Base-by-base conservation (phyloP, 2,329 filamentous ascomycete genomes). In the Talaromyces sp. region DNA sequence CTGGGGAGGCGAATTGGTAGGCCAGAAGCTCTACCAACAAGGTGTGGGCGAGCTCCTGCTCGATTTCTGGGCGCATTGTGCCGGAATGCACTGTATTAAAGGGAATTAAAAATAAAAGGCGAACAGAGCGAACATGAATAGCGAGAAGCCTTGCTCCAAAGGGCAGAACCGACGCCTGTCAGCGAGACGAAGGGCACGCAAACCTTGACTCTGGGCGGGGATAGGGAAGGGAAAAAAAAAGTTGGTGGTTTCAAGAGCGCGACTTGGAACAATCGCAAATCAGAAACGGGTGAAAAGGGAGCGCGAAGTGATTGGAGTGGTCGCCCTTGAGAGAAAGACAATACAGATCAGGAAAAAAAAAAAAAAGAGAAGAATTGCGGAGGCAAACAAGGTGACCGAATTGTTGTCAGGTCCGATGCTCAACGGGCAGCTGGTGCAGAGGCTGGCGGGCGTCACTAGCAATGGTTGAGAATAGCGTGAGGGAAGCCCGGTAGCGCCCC, bases 41-140 rank as follows among this genome's bases (percentile, higher is more conserved):
- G 68, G 93, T 98, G 80, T 99, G 93, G 74, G 95, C 90, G 78
- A 99, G 90, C 84, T 99, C 95, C 81, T 99, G 95, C 87, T 99
- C 93, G 78, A 98, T 84, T 86, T 99, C 95, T 78, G 95, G 95
- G 83, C 91, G 91, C 93, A 98, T 98, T 70, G 71, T 88, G 81
- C 62, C 53, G 58, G 19, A 24, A 49, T 54, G 41, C 38, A 62
- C 43, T 56, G 59, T 59, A 62, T 62, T 59, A 59, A 62, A 56
- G 52, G 24, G 57, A 51, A 55, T 27, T 54, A 54, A 53, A 54
- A 29, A 31, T 11, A n/a, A 17, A 24, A 56, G 35, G 17, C 35
- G 57, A 54, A 51, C 31, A 55, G 14, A 49, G 38, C 50, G 41
- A 50, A 58, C 59, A 61, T 61, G 19, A 61, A 61, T 50, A 31